phyloP scores from a whole-genome alignment of 2,329 filamentous ascomycete species.

The Aspergillus flavus region DNA sequence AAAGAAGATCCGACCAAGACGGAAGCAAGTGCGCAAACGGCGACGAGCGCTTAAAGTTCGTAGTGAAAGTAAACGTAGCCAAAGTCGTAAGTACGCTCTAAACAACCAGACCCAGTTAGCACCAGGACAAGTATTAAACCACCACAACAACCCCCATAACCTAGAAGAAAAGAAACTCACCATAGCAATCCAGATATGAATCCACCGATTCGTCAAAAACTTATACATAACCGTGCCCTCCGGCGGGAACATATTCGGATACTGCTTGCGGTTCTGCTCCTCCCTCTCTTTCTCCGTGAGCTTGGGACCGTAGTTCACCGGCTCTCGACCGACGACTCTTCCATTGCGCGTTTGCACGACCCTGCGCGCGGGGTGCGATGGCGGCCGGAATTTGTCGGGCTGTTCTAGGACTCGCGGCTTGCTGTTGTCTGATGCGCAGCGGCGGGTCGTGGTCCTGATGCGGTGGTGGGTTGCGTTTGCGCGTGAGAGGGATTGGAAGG shows the following conservation, averaged over 20 bases:
- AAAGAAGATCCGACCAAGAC: conserved; percentile 66
- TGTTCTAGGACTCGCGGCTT: conserved; percentile 78
- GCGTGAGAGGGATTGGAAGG: conserved; percentile 31
- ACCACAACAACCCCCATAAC: not conserved
- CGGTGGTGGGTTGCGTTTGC: conserved; percentile 15
- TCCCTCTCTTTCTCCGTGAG: conserved; percentile 67
- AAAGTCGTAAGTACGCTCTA: conserved; percentile 70
- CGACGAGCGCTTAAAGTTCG: conserved; percentile 78
- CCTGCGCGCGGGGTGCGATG: conserved; percentile 78
- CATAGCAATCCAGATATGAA: conserved; percentile 84
- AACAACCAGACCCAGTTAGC: not conserved
- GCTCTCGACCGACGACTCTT: conserved; percentile 35
- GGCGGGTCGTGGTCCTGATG: conserved; percentile 18
- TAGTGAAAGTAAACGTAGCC: conserved; percentile 71
- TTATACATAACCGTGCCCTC: conserved; percentile 79
- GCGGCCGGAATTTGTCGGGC: conserved; percentile 86
- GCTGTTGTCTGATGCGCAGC: conserved; percentile 34
- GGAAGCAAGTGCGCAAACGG: conserved; percentile 81
- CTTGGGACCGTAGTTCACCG: conserved; percentile 74
- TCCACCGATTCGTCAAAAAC: conserved; percentile 74
- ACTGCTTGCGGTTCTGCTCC: conserved; percentile 69
- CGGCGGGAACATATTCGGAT: conserved; percentile 87
- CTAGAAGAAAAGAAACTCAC: conserved; percentile 47
- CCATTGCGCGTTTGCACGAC: conserved; percentile 51
- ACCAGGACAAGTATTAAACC: not conserved